A percentile compares a stretch with the other conserved stretches of the same genome.
Evolutionary conservation across 306 rosid genomes (phyloP).

Genomic region (Prosopis cineraria): DNA sequence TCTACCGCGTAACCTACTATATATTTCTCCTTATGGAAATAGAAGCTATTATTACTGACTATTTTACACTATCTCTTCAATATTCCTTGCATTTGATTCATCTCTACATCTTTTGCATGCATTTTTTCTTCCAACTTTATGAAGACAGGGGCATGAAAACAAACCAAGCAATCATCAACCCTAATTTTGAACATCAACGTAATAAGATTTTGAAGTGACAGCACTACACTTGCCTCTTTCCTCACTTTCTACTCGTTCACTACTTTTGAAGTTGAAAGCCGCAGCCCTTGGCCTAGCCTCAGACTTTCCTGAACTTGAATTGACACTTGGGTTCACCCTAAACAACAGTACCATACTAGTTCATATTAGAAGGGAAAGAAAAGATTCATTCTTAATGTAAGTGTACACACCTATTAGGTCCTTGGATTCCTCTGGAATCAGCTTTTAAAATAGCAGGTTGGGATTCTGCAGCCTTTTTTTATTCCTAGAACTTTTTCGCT

Average conservation of each 20-base stretch:
- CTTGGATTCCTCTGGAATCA: too few species aligned
- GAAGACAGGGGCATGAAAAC: conserved; percentile 38
- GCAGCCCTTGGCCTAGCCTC: conserved; percentile 45
- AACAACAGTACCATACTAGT: neutral
- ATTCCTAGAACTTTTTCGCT: conserved; percentile 43
- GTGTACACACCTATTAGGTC: conserved; percentile 50
- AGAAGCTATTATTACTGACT: neutral
- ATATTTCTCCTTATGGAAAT: neutral
- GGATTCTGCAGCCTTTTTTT: conserved; percentile 44
- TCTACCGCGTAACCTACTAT: too few species aligned
- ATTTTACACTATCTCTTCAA: conserved; percentile 46
- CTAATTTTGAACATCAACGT: too few species aligned
- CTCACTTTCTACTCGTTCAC: conserved; percentile 65
- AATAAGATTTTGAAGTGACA: conserved; percentile 4
- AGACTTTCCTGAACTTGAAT: conserved; percentile 41
- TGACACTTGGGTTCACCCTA: conserved; percentile 37
- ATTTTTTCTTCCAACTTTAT: conserved; percentile 56
- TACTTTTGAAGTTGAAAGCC: too few species aligned
- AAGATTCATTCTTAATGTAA: conserved; percentile 17
- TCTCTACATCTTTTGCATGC: conserved; percentile 62
- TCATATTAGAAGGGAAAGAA: neutral
- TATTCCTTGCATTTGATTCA: conserved; percentile 56
- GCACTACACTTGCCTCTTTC: conserved; percentile 62
- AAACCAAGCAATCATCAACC: too few species aligned
- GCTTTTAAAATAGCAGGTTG: conserved; percentile 37